Evolutionary conservation across 139 green algal genomes (phyloP).

Genomic region (Zygnema cylindricum): DNA sequence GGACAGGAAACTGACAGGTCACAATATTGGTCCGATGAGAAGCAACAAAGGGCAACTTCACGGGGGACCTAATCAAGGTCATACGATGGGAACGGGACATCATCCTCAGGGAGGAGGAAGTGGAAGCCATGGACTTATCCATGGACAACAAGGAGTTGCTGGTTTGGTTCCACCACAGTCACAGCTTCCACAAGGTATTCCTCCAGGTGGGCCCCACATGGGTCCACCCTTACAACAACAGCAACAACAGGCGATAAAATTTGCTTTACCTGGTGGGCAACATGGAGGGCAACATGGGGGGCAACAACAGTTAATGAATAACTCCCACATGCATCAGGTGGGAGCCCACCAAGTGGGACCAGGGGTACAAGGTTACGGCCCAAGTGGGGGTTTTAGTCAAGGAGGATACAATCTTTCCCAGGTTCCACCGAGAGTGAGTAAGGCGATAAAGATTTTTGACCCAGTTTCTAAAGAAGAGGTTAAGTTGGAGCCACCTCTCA

Average conservation of each 20-base stretch:
- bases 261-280: neutral
- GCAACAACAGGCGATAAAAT: neutral
- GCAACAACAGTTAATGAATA: neutral
- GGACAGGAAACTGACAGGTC: neutral
- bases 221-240: neutral
- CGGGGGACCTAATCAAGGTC: neutral
- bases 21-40: neutral
- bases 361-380: neutral
- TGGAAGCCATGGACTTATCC: neutral
- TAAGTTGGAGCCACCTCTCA: neutral
- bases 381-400: neutral
- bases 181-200: neutral
- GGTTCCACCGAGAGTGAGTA: neutral
- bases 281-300: neutral
- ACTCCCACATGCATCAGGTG: neutral
- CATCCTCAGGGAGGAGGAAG: neutral
- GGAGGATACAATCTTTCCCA: neutral
- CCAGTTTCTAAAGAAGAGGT: conserved; percentile 3
- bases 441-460: conserved; percentile 24
- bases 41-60: neutral
- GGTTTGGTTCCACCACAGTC: neutral
- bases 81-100: neutral
- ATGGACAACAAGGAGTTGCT: neutral
- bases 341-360: neutral
- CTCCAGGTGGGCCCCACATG: neutral